Base-by-base conservation (phyloP, 2,329 filamentous ascomycete species). In the Ophiostoma ulmi region DNA sequence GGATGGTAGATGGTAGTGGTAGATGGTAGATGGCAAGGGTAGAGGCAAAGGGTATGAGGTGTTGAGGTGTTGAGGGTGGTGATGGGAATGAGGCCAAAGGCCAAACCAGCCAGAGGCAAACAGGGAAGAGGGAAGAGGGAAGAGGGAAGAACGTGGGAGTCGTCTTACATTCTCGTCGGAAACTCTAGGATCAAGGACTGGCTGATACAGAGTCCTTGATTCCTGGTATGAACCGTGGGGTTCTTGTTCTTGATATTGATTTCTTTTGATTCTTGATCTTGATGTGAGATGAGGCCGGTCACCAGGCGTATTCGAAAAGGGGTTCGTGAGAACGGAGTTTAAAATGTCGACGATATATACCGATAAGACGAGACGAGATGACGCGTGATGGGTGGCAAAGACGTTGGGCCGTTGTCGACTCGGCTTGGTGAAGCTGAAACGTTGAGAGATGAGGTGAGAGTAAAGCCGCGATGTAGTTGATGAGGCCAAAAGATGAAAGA, bases 131-230 rank as follows among this genome's bases (percentile, higher is more conserved):
- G n/a, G 5, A 22, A 8, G 17, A 22, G 48, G n/a, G 48, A n/a
- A 55, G 48, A n/a, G 10, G 52, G n/a, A 2, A 26, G 52, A 8
- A 14, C 39, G 10, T 8, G 39, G 14, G 39, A 17, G 7, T 41
- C 39, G 39, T 48, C 52, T 58, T 58, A 58, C 52, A 58, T 26
- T 58, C 52, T 58, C 52, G 52, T 26, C 22, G 52, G 22, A 58
- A 26, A 58, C n/a, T 58, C 52, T 58, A 58, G 52, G 52, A 58
- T 58, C 52, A 31, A 58, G 52, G 52, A 58, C 52, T 58, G 44
- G 44, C n/a, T 5, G 52, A 31, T 26, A 22, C 52, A 58, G n/a
- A 58, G 52, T 58, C 52, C 22, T 58, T 26, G 22, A 13, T 58
- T 58, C 52, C 52, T 26, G n/a, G 52, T n/a, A 48, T n/a, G 52